Base-by-base conservation (phyloP, 192 early-diverging fungal species). In the Entomortierella parvispora region DNA sequence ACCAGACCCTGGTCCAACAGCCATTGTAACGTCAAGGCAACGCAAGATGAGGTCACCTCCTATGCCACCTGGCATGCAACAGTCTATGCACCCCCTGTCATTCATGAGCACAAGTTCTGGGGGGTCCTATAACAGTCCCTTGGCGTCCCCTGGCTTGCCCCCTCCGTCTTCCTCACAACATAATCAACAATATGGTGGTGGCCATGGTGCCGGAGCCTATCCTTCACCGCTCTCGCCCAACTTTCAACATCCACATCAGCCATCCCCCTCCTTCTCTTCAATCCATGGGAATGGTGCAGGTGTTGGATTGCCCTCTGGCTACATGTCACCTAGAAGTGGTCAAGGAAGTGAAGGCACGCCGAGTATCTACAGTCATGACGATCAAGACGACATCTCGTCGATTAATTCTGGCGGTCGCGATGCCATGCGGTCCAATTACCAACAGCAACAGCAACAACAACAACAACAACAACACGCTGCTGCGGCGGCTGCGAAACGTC, bases 81-180 rank as follows among this genome's bases (percentile, higher is more conserved):
- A 66, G 28, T 51, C 52, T 4, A 32, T 22, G 3, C 63, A 74
- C 34, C 57, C 71, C 22, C 11, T 61, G 37, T 66, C 63, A 1
- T 59, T 61, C 18, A 66, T 74, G 46, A 74, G 71, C 46, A 61
- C 58, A 12, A 61, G 71, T 31, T 74, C 71, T 17, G 62, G 71
- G 33, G 71, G 71, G 9, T 74, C 71, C 28, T 71, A 49, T 28
- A 58, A 62, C 3, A 54, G 49, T 8, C 58, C 71, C 6, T 6
- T 60, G 1, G 33, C 45, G 11, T 65, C 71, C 0, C 71, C 64
- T 23, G 43, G 46, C 28, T 17, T 47, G 20, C 15, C 20, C 3
- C 45, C 48, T 23, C 28, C 20, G 14, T 49, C 37, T 9, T 46
- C 60, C 6, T 9, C 15, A 15, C 31, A 50, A 26, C 23, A 42